Percentiles rank a stretch among this genome's conserved stretches.
Evolutionary conservation across 2,329 filamentous ascomycete species (phyloP).

Genomic region (Alternaria hordeiaustralica): DNA sequence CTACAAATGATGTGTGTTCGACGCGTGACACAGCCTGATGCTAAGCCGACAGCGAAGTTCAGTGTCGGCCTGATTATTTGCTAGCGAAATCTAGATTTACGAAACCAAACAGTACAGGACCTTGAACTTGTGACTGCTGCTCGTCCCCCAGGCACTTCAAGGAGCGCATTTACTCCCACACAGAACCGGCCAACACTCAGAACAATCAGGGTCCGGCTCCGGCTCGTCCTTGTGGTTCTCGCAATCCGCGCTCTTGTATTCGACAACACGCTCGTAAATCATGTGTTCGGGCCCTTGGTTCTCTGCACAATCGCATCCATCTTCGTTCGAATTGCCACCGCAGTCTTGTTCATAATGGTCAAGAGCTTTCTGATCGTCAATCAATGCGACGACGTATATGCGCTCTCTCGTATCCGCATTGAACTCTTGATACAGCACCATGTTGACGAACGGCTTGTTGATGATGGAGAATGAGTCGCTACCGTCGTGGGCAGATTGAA

Average conservation of each 20-base stretch:
- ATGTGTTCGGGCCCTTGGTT: neutral
- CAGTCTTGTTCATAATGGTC: neutral
- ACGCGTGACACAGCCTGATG: neutral
- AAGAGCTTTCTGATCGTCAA: neutral
- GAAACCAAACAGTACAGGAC: neutral
- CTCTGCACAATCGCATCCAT: neutral
- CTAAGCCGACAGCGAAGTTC: neutral
- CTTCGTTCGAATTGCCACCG: neutral
- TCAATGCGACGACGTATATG: neutral
- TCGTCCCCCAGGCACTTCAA: neutral
- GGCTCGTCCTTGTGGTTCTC: neutral
- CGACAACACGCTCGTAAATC: neutral
- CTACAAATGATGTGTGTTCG: neutral
- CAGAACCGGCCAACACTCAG: neutral
- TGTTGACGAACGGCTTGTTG: neutral
- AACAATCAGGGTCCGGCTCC: neutral
- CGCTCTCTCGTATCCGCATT: neutral
- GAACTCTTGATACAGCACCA: neutral
- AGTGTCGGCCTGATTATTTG: neutral
- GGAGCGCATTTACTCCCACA: neutral
- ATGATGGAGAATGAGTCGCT: neutral
- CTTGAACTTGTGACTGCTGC: neutral
- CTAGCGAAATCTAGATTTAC: neutral
- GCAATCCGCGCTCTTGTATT: neutral
- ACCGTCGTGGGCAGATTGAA: neutral